These are phyloP conservation scores for Candida golubevii DNA, from an alignment of 805 yeast genomes.

Conservation along the genomic window DNA sequence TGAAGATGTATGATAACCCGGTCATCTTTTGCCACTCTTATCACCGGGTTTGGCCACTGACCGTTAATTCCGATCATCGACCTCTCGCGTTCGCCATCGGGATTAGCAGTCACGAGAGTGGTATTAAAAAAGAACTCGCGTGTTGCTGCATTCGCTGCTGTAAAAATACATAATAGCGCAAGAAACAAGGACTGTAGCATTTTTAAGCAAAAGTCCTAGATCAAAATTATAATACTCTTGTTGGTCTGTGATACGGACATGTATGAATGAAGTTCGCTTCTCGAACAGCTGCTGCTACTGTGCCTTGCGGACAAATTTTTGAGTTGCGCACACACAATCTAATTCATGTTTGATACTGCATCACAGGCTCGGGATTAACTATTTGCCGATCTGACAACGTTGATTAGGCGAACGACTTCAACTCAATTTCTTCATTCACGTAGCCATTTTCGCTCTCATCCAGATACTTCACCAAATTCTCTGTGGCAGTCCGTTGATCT, in stretches of 20 bases:
- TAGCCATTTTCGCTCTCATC: background rate
- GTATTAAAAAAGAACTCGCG: constrained; percentile 36
- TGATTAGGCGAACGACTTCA: constrained; percentile 44
- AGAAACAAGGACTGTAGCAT: background rate
- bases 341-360: too few species aligned
- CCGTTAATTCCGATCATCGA: constrained; percentile 55
- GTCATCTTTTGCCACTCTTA: constrained; percentile 37
- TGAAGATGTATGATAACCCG: constrained; percentile 34
- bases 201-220: background rate
- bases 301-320: too few species aligned
- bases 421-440: constrained; percentile 34
- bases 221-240: background rate
- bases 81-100: constrained; percentile 52
- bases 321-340: too few species aligned
- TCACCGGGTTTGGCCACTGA: constrained; percentile 42
- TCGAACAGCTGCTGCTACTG: too few species aligned
- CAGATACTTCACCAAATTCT: constrained; percentile 37
- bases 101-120: constrained; percentile 43
- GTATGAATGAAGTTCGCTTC: too few species aligned
- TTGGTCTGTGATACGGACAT: background rate
- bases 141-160: constrained; percentile 19
- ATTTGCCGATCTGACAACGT: too few species aligned
- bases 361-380: too few species aligned
- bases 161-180: constrained; percentile 3
- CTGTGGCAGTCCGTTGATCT: constrained; percentile 39